A percentile compares a stretch with the other conserved stretches of the same genome.
These are phyloP conservation scores for Aureobasidium zeae DNA, from an alignment of 2,329 filamentous ascomycete species.

Conservation along the genomic window DNA sequence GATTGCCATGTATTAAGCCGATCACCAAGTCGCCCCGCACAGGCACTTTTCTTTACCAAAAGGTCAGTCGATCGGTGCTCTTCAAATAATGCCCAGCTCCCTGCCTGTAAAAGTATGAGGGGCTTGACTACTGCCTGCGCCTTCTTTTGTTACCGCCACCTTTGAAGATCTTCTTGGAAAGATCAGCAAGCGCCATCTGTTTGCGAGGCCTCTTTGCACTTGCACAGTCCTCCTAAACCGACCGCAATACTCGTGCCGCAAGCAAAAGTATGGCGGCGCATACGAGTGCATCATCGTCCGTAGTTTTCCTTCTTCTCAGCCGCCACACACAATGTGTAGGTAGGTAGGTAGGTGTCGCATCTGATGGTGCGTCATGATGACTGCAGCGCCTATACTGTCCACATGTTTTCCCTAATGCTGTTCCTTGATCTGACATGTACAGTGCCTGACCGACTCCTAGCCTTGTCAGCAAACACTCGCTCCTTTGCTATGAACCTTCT, in stretches of 20 bases:
- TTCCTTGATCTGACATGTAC: slow-evolving; percentile 13
- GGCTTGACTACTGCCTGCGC: background rate
- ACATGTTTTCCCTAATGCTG: background rate
- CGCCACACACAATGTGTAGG: too few relatives aligned
- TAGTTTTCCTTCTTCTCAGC: background rate
- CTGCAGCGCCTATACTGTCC: slow-evolving; percentile 1
- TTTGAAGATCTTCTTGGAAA: background rate
- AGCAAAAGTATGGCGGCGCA: slow-evolving; percentile 6
- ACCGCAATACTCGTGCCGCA: slow-evolving; percentile 7
- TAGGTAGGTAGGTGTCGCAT: slow-evolving; percentile 4
- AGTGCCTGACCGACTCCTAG: background rate
- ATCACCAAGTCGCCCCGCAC: slow-evolving; percentile 2
- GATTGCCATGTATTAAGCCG: slow-evolving; percentile 6
- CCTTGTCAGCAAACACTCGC: slow-evolving; percentile 13
- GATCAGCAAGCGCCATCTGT: slow-evolving; percentile 3
- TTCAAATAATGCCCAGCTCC: too few relatives aligned
- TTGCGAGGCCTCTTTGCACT: slow-evolving; percentile 2
- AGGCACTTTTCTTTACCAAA: slow-evolving; percentile 5
- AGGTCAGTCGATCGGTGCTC: too few relatives aligned
- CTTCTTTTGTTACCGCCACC: slow-evolving; percentile 5
- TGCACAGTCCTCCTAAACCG: slow-evolving; percentile 3
- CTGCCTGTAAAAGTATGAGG: slow-evolving; percentile 1
- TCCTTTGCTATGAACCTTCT: background rate
- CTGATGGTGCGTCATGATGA: slow-evolving; percentile 12
- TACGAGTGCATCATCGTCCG: background rate